Evolutionary conservation across 1,284 basidiomycete genomes (phyloP).

Genomic region (Malassezia restricta): DNA sequence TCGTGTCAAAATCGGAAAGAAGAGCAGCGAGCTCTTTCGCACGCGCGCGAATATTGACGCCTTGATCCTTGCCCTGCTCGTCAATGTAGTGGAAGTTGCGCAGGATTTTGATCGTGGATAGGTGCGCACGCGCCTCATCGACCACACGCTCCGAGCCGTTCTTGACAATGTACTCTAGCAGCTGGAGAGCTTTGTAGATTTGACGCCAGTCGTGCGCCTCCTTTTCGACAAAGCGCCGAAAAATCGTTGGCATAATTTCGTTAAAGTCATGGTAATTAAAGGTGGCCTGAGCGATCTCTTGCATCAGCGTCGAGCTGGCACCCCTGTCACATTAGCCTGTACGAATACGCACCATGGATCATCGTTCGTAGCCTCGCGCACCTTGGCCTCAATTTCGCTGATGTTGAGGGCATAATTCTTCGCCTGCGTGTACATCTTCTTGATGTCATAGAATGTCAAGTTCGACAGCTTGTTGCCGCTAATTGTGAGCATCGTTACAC

Average conservation of each 20-base stretch:
- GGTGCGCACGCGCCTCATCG: conserved; percentile 86
- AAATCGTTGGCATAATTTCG: conserved; percentile 98
- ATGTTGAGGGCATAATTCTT: conserved; percentile 66
- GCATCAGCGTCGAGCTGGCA: conserved; percentile 93
- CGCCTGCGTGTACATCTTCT: conserved; percentile 37
- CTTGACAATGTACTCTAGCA: conserved; percentile 90
- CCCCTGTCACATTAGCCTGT: conserved; percentile 55
- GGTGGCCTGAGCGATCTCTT: conserved; percentile 79
- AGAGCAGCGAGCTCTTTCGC: conserved; percentile 81
- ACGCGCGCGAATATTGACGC: conserved; percentile 92
- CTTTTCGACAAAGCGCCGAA: conserved; percentile 68
- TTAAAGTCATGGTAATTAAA: conserved; percentile 69
- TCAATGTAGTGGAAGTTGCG: conserved; percentile 97
- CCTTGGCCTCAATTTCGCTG: conserved; percentile 93
- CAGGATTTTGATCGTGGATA: conserved; percentile 93
- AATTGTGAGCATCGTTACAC: neutral
- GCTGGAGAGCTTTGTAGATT: conserved; percentile 93
- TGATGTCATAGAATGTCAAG: conserved; percentile 44
- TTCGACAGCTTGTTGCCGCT: conserved; percentile 42
- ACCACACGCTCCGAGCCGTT: conserved; percentile 97
- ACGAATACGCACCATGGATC: conserved; percentile 68
- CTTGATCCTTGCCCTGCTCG: conserved; percentile 96
- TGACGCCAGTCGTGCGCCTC: conserved; percentile 96
- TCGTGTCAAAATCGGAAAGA: conserved; percentile 77
- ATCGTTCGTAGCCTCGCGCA: conserved; percentile 91